phyloP scores from a whole-genome alignment of 2,329 filamentous ascomycete species.

The Sporothrix phasma region DNA sequence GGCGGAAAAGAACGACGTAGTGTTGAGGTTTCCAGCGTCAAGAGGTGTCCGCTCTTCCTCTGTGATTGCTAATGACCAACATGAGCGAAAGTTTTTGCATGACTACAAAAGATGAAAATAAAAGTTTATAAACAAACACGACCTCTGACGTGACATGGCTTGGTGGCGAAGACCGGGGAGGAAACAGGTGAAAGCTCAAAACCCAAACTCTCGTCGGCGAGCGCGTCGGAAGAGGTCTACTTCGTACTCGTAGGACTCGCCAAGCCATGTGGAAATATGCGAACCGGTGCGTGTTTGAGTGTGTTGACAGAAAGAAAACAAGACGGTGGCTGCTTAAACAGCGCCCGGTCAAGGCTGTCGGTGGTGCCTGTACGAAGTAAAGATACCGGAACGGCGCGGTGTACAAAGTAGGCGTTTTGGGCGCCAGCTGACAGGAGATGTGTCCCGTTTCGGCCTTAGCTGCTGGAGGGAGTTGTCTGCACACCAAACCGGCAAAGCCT shows the following conservation, averaged over 20 bases:
- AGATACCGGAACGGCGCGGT: not conserved
- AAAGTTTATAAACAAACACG: not conserved
- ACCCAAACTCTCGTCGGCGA: not conserved
- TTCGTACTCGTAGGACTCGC: too few relatives aligned
- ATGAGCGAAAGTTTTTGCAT: too few relatives aligned
- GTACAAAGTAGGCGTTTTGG: not conserved
- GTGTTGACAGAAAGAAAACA: not conserved
- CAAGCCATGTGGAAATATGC: not conserved
- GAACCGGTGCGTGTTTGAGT: not conserved
- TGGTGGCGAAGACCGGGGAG: not conserved
- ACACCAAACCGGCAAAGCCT: not conserved
- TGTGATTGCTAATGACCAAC: too few relatives aligned
- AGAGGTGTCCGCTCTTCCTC: too few relatives aligned
- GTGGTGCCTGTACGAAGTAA: not conserved
- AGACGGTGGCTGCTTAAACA: not conserved
- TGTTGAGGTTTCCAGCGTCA: too few relatives aligned
- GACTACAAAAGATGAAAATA: not conserved
- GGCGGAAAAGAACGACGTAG: too few relatives aligned
- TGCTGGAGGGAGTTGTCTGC: not conserved
- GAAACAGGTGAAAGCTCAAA: not conserved
- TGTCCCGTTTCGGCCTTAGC: not conserved
- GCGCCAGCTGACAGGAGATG: not conserved
- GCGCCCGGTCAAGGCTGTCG: not conserved
- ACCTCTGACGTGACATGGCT: too few relatives aligned
- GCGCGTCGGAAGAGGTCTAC: not conserved